phyloP scores from a whole-genome alignment of 2,329 filamentous ascomycete genomes.

The Tolypocladium ophioglossoides region DNA sequence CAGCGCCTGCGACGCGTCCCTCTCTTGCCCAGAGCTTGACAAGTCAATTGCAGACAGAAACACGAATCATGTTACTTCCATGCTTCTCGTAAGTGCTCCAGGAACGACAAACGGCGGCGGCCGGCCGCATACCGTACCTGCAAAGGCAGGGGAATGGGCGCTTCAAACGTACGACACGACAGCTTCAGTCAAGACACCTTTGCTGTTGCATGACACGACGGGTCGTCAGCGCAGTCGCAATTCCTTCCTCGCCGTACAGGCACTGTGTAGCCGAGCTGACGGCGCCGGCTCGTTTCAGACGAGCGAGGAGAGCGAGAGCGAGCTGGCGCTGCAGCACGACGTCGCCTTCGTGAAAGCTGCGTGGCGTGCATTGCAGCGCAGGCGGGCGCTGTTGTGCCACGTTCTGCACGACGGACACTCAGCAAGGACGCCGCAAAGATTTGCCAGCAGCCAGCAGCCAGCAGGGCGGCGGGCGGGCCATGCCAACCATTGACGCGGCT shows the following conservation, averaged over 20 bases:
- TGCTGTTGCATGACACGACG: no score
- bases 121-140: no score
- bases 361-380: background rate
- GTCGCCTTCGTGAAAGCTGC: background rate
- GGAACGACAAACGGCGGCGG: no score
- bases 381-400: background rate
- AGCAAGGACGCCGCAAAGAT: no score
- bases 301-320: background rate
- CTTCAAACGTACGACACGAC: background rate
- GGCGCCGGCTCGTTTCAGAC: background rate
- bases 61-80: no score
- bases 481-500: background rate
- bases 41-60: no score
- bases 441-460: no score
- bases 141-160: background rate
- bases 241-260: background rate
- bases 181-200: background rate
- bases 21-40: no score
- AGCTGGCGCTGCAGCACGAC: background rate
- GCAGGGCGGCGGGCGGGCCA: no score
- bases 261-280: background rate
- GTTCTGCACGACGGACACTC: background rate
- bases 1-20: no score
- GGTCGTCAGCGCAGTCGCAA: background rate
- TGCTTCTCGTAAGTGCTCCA: no score